Percentiles rank a stretch among this genome's conserved stretches.
Evolutionary conservation across 495 filamentous ascomycete genomes (phyloP).

Genomic region (Talaromyces stipitatus): DNA sequence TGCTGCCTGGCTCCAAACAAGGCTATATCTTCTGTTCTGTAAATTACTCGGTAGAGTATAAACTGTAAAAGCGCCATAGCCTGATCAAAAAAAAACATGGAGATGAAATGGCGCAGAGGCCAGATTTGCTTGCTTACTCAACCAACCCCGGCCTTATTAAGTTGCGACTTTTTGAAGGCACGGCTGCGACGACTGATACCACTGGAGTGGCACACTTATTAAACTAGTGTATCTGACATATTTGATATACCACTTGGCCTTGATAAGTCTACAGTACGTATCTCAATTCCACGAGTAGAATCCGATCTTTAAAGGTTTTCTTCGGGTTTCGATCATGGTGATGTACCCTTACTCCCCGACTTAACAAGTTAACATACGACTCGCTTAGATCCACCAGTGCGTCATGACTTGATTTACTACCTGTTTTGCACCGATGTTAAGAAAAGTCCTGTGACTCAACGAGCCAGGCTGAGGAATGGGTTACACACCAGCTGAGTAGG

Average conservation of each 20-base stretch:
- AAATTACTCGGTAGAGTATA: too few species aligned
- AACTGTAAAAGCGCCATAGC: too few species aligned
- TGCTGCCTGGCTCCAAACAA: not conserved
- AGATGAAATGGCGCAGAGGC: not conserved
- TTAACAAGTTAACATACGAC: too few species aligned
- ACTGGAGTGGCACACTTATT: conserved; percentile 2
- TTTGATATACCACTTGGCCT: not conserved
- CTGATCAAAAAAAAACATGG: not conserved
- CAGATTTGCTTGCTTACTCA: not conserved
- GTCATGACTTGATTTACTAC: not conserved
- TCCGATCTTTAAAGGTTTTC: not conserved
- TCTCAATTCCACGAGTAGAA: not conserved
- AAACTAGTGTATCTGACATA: not conserved
- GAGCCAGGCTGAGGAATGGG: conserved; percentile 1
- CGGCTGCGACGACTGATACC: not conserved
- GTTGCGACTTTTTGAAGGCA: too few species aligned
- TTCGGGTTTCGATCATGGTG: not conserved
- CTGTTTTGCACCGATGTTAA: not conserved
- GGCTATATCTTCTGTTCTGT: not conserved
- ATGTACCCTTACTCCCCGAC: not conserved
- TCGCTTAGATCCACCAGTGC: not conserved
- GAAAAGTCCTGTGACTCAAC: conserved; percentile 1
- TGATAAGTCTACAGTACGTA: too few species aligned
- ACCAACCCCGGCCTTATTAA: not conserved
- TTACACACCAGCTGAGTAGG: conserved; percentile 1